These are phyloP conservation scores for Backusella mclennaniae DNA, from an alignment of 192 early-diverging fungal species.

Conservation along the genomic window DNA sequence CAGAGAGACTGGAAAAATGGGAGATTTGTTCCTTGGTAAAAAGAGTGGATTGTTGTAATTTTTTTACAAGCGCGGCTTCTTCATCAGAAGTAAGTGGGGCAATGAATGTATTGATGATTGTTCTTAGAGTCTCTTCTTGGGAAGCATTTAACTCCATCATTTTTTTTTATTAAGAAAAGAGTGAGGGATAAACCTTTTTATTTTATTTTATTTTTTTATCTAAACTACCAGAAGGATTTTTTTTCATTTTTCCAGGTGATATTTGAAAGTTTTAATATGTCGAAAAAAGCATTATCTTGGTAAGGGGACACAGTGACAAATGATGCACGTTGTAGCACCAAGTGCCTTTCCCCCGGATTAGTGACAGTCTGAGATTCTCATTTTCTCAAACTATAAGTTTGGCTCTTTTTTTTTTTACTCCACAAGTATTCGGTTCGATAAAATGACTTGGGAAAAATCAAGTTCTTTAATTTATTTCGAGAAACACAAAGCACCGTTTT, in stretches of 20 bases:
- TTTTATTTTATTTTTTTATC: no score
- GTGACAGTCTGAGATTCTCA: neutral
- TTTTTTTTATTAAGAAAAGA: neutral
- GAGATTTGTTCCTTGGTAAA: neutral
- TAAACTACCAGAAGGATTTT: neutral
- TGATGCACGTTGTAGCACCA: neutral
- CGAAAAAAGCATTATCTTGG: neutral
- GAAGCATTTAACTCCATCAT: neutral
- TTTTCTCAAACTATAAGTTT: neutral
- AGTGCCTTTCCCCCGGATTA: neutral
- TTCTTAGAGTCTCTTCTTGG: constrained; percentile 27
- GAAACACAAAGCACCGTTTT: neutral
- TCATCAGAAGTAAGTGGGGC: constrained; percentile 38
- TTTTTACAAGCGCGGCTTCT: constrained; percentile 10
- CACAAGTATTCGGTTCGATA: neutral
- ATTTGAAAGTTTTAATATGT: neutral
- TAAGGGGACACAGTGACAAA: neutral
- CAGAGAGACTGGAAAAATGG: neutral
- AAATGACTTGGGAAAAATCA: neutral
- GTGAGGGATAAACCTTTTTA: neutral
- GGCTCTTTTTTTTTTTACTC: neutral
- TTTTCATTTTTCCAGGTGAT: neutral
- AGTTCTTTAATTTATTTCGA: no score
- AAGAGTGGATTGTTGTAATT: neutral
- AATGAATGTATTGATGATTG: constrained; percentile 52